phyloP scores from a whole-genome alignment of 2,329 filamentous ascomycete species.

The Arthrobotrys entomopaga region DNA sequence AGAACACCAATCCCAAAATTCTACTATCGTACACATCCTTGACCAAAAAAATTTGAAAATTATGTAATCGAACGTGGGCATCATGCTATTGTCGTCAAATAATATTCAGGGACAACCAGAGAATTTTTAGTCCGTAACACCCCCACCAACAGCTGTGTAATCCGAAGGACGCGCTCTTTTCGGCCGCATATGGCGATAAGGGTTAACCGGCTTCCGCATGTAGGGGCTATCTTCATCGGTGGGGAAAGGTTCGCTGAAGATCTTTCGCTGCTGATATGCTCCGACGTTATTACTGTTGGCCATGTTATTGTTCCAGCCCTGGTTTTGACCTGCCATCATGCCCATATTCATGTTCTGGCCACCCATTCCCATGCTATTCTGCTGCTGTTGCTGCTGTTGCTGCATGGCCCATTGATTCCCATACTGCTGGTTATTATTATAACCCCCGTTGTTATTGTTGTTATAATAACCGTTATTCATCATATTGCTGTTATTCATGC shows the following conservation, averaged over 20 bases:
- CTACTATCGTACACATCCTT: conserved; percentile 44
- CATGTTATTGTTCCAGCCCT: conserved; percentile 48
- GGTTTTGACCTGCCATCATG: conserved; percentile 44
- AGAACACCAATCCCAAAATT: conserved; percentile 35
- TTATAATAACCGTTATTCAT: conserved; percentile 59
- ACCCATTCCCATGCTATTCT: conserved; percentile 26
- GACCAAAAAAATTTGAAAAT: background rate
- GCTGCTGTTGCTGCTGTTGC: conserved; percentile 44
- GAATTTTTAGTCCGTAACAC: conserved; percentile 42
- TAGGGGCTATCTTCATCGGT: conserved; percentile 88
- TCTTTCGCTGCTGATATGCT: conserved; percentile 68
- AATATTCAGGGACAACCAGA: background rate
- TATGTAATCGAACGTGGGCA: background rate
- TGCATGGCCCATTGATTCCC: conserved; percentile 60
- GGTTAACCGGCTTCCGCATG: conserved; percentile 94
- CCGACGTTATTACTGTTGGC: conserved; percentile 1
- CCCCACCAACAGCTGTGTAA: conserved; percentile 63
- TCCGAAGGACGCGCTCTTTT: conserved; percentile 85
- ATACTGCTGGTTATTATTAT: conserved; percentile 57
- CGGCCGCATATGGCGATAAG: conserved; percentile 84
- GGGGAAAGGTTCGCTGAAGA: conserved; percentile 67
- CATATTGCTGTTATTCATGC: conserved; percentile 24
- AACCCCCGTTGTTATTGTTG: conserved; percentile 59
- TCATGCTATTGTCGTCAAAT: background rate
- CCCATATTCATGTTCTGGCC: conserved; percentile 53